Conservation (phyloP, 2,329 filamentous ascomycete species). For the Basipetospora chlamydospora region DNA sequence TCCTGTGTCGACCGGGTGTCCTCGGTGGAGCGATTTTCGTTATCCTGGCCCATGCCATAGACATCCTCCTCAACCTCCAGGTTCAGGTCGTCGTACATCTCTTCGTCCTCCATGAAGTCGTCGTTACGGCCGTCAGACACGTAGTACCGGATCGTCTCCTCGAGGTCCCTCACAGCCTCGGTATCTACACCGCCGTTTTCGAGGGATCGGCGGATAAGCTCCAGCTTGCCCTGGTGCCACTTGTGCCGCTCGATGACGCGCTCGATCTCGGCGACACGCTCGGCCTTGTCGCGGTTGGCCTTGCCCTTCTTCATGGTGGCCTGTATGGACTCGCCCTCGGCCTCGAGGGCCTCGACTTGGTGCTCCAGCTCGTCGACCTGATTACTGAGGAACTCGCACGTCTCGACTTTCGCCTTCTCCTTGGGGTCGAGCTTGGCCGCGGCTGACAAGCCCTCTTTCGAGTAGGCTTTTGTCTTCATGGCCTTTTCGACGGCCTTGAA, state of each 20-base stretch:
- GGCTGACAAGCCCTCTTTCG: slow-evolving; percentile 88
- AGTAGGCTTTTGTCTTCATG: slow-evolving; percentile 99
- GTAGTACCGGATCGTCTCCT: slow-evolving; percentile 91
- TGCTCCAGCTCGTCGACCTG: slow-evolving; percentile 89
- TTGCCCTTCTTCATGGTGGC: slow-evolving; percentile 92
- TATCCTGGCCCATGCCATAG: slow-evolving; percentile 67
- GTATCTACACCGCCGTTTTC: slow-evolving; percentile 87
- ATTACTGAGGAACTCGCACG: slow-evolving; percentile 68
- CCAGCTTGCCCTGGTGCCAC: slow-evolving; percentile 88
- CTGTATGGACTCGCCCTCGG: slow-evolving; percentile 75
- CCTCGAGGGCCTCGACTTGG: slow-evolving; percentile 85
- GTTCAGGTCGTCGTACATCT: slow-evolving; percentile 86
- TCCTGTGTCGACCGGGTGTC: slow-evolving; percentile 88
- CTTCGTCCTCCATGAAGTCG: slow-evolving; percentile 88
- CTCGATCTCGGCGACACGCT: slow-evolving; percentile 78
- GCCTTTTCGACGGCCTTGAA: slow-evolving; percentile 99
- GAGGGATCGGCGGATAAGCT: slow-evolving; percentile 75
- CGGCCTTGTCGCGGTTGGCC: slow-evolving; percentile 67
- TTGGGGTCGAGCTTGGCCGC: slow-evolving; percentile 93
- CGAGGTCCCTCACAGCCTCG: slow-evolving; percentile 73
- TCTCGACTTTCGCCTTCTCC: slow-evolving; percentile 85
- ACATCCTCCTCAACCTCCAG: slow-evolving; percentile 83
- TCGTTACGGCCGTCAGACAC: slow-evolving; percentile 77
- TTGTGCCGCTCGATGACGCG: slow-evolving; percentile 80
- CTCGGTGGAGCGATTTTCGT: slow-evolving; percentile 85